Conservation (phyloP, 2,329 filamentous ascomycete species). For the Aspergillus hiratsukae region DNA sequence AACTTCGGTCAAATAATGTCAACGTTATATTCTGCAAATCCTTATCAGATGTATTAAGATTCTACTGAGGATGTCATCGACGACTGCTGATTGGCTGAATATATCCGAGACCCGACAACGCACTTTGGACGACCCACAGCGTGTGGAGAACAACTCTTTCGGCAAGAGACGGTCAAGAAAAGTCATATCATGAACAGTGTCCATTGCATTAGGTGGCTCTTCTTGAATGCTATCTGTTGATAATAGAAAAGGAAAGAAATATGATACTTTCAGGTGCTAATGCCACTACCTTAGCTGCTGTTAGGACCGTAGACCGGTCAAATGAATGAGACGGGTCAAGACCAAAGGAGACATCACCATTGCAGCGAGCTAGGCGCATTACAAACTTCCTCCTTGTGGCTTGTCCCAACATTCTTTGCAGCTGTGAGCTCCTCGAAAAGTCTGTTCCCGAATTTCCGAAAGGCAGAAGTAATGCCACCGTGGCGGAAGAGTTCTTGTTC, state of each 20-base stretch:
- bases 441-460: conserved; percentile 35
- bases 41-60: neutral
- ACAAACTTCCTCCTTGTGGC: neutral
- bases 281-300: neutral
- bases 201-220: too few relatives aligned
- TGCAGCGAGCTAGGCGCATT: neutral
- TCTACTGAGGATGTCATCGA: neutral
- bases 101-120: neutral
- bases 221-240: neutral
- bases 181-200: too few relatives aligned
- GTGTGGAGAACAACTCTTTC: neutral
- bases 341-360: neutral
- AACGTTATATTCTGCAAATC: neutral
- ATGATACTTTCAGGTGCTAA: neutral
- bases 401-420: neutral
- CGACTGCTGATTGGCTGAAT: neutral
- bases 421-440: conserved; percentile 25
- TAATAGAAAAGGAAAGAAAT: neutral
- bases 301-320: too few relatives aligned
- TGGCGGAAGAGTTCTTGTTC: conserved; percentile 36
- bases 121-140: neutral
- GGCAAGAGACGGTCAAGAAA: neutral
- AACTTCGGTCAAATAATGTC: neutral
- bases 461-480: conserved; percentile 39
- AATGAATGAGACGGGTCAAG: too few relatives aligned